Evolutionary conservation across 2,329 filamentous ascomycete genomes (phyloP), one percentile per base, ranked within the genome.

Genomic region (Ceratocystiopsis sp.): DNA sequence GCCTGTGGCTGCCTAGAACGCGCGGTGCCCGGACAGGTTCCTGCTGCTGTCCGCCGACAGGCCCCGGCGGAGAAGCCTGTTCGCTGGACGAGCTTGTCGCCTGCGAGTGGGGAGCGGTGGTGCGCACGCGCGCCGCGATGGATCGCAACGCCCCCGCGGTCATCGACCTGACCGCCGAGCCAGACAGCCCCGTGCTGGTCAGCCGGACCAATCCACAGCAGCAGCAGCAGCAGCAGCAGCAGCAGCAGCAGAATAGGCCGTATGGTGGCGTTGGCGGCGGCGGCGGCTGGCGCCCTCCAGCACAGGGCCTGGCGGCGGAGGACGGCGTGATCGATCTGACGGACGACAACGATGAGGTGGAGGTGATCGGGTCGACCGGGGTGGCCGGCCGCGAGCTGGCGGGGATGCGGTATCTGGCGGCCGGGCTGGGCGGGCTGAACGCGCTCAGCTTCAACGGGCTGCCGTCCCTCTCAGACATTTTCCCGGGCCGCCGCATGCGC

Each of bases 111-210:
- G 7, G 10, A 7, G 25, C 9, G 25, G 25, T 11, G 25, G 25
- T 11, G 7, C 25, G 25, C 25, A 8, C 4, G 25, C 25, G 5
- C 25, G 9, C 25, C 4, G 25, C 9, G 25, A 36, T 36, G 38
- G 37, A 35, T 11, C 37, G 16, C 21, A n/a, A 18, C 34, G 19
- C 41, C 45, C 52, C 43, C 18, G 49, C 59, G 16, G 55, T 71
- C 14, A 71, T 72, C 37, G 68, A 72, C 45, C 54, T 73, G 40
- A 71, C 68, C 0, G 60, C 59, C 11, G 68, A 70, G 48, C 65
- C 67, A 0, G 67, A 71, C 51, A 69, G 65, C 16, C 65, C 66
- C 0, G 52, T 51, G 14, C 47, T 38, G 25, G 25, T 29, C 25
- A 8, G 25, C 7, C 25, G 25, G 25, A 4, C 4, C 2, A 8